Conservation (phyloP, 2,329 filamentous ascomycete species). For the Aphanocladium album region DNA sequence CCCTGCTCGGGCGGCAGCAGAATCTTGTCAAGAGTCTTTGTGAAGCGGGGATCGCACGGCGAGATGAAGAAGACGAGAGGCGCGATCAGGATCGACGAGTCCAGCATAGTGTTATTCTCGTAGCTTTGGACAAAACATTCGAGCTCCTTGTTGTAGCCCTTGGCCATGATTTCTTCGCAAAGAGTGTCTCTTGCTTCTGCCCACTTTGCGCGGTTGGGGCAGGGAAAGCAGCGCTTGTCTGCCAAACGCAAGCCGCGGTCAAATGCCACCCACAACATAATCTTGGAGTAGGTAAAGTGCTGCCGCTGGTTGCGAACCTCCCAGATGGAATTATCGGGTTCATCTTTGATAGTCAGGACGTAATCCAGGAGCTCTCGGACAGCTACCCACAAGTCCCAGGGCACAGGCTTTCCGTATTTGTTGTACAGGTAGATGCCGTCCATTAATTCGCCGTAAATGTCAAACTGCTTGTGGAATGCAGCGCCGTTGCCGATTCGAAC, state of each 20-base stretch:
- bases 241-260: slow-evolving; percentile 69
- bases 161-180: slow-evolving; percentile 74
- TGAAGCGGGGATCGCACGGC: slow-evolving; percentile 71
- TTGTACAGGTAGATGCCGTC: slow-evolving; percentile 75
- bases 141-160: slow-evolving; percentile 65
- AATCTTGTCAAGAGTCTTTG: slow-evolving; percentile 67
- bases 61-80: slow-evolving; percentile 76
- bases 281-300: slow-evolving; percentile 75
- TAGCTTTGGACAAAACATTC: slow-evolving; percentile 72
- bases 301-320: slow-evolving; percentile 72
- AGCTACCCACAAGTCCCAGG: slow-evolving; percentile 70
- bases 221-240: slow-evolving; percentile 71
- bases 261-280: slow-evolving; percentile 79
- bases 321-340: slow-evolving; percentile 79
- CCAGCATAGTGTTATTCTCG: slow-evolving; percentile 63
- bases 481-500: slow-evolving; percentile 75
- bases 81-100: slow-evolving; percentile 70
- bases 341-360: slow-evolving; percentile 60
- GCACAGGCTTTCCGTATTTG: slow-evolving; percentile 71
- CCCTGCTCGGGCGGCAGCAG: slow-evolving; percentile 68
- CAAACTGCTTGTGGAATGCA: slow-evolving; percentile 70
- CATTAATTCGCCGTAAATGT: slow-evolving; percentile 76
- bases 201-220: slow-evolving; percentile 65
- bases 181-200: slow-evolving; percentile 59
- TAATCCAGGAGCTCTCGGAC: slow-evolving; percentile 66